A percentile compares a stretch with the other conserved stretches of the same genome.
These are phyloP conservation scores for Mortierella sp. DNA, from an alignment of 371 early-diverging fungal species.

Conservation along the genomic window DNA sequence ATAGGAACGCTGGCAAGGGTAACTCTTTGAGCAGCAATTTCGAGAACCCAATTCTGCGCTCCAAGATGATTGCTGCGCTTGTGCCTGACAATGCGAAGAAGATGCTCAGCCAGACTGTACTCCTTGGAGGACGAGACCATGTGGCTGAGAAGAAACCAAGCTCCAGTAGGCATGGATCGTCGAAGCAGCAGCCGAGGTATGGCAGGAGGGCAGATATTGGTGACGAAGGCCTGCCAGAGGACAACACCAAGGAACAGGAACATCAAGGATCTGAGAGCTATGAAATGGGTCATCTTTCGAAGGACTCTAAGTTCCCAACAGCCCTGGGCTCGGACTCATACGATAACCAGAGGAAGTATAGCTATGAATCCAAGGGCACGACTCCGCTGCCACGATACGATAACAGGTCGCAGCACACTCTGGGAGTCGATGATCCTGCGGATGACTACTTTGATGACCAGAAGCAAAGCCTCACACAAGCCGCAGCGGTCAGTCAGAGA, in stretches of 20 bases:
- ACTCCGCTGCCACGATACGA: constrained; percentile 16
- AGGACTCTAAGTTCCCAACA: not conserved
- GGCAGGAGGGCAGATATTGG: not conserved
- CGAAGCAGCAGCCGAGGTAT: not conserved
- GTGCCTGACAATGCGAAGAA: constrained; percentile 50
- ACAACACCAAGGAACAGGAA: not conserved
- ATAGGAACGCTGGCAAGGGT: constrained; percentile 17
- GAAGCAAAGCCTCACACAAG: constrained; percentile 30
- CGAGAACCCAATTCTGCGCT: constrained; percentile 39
- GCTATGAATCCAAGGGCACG: constrained; percentile 11
- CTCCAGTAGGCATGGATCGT: constrained; percentile 8
- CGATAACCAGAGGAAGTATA: not conserved
- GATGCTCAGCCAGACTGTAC: constrained; percentile 41
- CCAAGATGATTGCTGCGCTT: constrained; percentile 36
- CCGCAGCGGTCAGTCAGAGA: constrained; percentile 10
- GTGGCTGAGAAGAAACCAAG: not conserved
- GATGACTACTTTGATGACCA: constrained; percentile 43
- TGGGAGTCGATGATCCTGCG: constrained; percentile 17
- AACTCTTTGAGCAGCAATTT: constrained; percentile 31
- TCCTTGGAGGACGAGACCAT: constrained; percentile 19
- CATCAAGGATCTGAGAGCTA: constrained; percentile 14
- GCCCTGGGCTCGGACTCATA: constrained; percentile 12
- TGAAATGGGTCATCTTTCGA: constrained; percentile 38
- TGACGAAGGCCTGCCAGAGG: not conserved
- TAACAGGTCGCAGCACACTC: constrained; percentile 1